These are phyloP conservation scores for Cylindrodendrum hubeiense DNA, from an alignment of 2,329 filamentous ascomycete genomes.

Conservation along the genomic window DNA sequence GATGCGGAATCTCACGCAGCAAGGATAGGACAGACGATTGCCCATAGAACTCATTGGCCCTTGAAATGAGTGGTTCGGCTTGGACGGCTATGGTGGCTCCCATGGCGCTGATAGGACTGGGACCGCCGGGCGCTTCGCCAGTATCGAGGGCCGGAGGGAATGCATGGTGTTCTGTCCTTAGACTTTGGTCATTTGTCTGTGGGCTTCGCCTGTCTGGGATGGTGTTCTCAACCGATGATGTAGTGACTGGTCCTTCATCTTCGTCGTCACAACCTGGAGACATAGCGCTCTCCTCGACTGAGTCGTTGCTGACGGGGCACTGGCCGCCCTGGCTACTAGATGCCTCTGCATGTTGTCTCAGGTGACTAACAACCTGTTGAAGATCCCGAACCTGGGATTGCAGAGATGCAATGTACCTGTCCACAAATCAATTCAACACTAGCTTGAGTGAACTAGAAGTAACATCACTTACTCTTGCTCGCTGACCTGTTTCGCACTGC, in stretches of 20 bases:
- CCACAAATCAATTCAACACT: neutral
- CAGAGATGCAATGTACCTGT: slow-evolving; percentile 13
- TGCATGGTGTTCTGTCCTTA: neutral
- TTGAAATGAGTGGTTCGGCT: neutral
- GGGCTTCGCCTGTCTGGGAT: neutral
- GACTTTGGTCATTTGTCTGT: neutral
- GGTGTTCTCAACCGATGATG: neutral
- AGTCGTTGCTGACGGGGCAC: too few relatives aligned
- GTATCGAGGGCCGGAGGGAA: neutral
- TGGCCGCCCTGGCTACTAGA: neutral
- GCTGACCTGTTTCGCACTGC: slow-evolving; percentile 2
- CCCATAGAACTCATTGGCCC: slow-evolving; percentile 9
- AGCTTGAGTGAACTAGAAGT: neutral
- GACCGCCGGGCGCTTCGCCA: neutral
- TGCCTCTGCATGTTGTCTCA: neutral
- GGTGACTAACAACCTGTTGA: neutral
- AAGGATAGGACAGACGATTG: slow-evolving; percentile 10
- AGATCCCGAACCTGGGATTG: slow-evolving; percentile 1
- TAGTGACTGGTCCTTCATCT: neutral
- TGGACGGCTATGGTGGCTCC: slow-evolving; percentile 1
- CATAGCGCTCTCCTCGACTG: neutral
- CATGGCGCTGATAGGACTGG: slow-evolving; percentile 17
- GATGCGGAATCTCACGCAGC: neutral
- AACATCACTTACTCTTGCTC: slow-evolving; percentile 12
- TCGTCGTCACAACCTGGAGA: neutral